These are phyloP conservation scores for Bryoerythrophyllum caledonicum DNA, from an alignment of 225 moss, liverwort and hornwort genomes.

Conservation along the genomic window DNA sequence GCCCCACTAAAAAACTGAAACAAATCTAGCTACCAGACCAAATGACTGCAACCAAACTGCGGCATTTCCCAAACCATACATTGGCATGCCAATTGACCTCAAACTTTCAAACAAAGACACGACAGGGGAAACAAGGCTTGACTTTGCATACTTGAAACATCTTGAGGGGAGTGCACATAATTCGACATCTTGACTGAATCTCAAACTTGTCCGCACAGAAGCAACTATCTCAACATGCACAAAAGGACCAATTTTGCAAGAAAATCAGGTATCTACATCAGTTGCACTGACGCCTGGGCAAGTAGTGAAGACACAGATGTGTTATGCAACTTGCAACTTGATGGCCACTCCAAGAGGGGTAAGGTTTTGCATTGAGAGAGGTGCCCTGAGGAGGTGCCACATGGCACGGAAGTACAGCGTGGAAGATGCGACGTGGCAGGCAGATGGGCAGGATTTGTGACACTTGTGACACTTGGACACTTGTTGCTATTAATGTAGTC, in stretches of 20 bases:
- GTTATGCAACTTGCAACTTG: no score
- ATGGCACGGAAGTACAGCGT: background rate
- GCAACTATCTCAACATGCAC: background rate
- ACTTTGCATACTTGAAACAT: background rate
- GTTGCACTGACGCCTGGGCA: background rate
- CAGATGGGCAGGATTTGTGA: background rate
- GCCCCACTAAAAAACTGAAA: no score
- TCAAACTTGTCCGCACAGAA: background rate
- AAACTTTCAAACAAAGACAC: background rate
- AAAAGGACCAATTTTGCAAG: background rate
- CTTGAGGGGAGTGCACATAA: constrained; percentile 13
- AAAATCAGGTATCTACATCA: background rate
- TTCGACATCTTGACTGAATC: constrained; percentile 4
- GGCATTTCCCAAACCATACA: no score
- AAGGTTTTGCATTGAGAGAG: background rate
- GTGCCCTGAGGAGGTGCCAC: background rate
- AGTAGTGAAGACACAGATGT: background rate
- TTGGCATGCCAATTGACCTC: no score
- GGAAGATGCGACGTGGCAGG: background rate
- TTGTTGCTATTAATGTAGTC: background rate
- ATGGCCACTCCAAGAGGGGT: background rate
- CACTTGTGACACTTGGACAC: background rate
- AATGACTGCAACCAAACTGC: no score
- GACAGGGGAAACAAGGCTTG: no score
- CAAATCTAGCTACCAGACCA: no score